Base-by-base conservation (phyloP, 2,329 filamentous ascomycete species). In the Aureobasidium subglaciale region DNA sequence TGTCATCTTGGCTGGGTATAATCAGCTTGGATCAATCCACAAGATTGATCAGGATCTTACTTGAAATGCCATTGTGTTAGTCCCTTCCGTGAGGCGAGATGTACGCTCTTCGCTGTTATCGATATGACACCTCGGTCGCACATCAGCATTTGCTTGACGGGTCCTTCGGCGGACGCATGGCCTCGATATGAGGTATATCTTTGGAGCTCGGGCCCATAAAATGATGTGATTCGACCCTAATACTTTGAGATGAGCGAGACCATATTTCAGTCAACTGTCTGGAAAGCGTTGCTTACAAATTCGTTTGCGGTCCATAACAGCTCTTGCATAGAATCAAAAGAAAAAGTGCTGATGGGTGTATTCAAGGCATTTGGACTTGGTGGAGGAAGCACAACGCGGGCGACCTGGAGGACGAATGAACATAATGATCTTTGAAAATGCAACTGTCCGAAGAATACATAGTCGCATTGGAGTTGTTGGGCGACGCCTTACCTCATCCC, bases 231-330 rank as follows among this genome's bases (percentile, higher is more conserved):
- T 61, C 90, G 85, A 59, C 93, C 93, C 89, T 96, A 63, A 27
- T 30, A 9, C 25, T 38, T 27, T 50, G 32, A n/a, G 24, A 50
- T 55, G 8, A 50, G 6, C 30, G 61, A 2, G 13, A 25, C 9
- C 37, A 27, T 22, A 38, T 10, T 35, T 43, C 5, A 3, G 8
- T 9, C 11, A 15, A 18, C 1, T 5, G 7, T 16, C 7, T 2
- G 15, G 30, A 18, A 20, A 41, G 38, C 15, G 24, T n/a, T n/a
- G 71, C 82, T 76, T 77, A 93, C 89, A 78, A 85, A 89, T 74
- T 93, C 88, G 70, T 93, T 95, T 43, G 91, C 95, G 3, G 85
- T 84, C 93, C 95, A 99, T 53, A 99, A 74, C 32, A 99, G 79
- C 70, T 99, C 93, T 70, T 96, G 87, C 35, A 80, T 79, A 56